Evolutionary conservation across 2,329 filamentous ascomycete genomes (phyloP).

Genomic region (Rachicladosporium sp.): DNA sequence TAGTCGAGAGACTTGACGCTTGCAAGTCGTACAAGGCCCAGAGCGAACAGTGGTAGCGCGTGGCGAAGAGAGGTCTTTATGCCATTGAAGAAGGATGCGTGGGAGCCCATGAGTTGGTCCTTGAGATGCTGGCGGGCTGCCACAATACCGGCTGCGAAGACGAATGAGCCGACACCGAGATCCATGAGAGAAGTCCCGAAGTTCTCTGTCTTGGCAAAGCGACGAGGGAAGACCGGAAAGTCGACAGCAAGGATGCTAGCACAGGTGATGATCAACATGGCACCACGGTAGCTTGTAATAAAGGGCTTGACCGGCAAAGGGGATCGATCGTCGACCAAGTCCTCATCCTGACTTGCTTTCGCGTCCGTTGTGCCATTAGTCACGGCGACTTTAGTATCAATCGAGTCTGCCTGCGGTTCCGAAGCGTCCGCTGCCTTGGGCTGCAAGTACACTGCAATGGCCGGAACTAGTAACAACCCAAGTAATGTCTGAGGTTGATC

Average conservation of each 20-base stretch:
- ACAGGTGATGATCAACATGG: conserved; percentile 84
- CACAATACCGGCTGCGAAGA: conserved; percentile 88
- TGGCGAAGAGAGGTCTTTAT: conserved; percentile 60
- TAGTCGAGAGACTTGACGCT: conserved; percentile 93
- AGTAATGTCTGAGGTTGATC: conserved; percentile 61
- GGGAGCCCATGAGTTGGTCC: conserved; percentile 30
- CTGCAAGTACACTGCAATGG: conserved; percentile 37
- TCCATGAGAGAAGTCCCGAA: conserved; percentile 99
- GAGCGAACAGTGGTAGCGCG: conserved; percentile 65
- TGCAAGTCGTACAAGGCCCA: conserved; percentile 70
- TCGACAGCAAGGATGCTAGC: conserved; percentile 93
- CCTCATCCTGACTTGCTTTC: conserved; percentile 23
- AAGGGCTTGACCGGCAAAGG: conserved; percentile 76
- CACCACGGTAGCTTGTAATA: conserved; percentile 78
- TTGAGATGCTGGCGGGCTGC: conserved; percentile 71
- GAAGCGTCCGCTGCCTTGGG: conserved; percentile 18
- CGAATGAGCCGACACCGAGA: conserved; percentile 90
- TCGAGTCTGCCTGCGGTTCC: not conserved
- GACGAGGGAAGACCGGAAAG: conserved; percentile 80
- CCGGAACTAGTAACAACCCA: conserved; percentile 60
- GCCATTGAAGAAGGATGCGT: conserved; percentile 43
- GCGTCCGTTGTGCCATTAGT: conserved; percentile 1
- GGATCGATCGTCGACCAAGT: conserved; percentile 21
- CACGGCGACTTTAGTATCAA: too few relatives aligned
- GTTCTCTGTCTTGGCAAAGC: conserved; percentile 97